These are phyloP conservation scores for Staphylotrichum longicolle DNA, from an alignment of 495 filamentous ascomycete genomes.

Conservation along the genomic window DNA sequence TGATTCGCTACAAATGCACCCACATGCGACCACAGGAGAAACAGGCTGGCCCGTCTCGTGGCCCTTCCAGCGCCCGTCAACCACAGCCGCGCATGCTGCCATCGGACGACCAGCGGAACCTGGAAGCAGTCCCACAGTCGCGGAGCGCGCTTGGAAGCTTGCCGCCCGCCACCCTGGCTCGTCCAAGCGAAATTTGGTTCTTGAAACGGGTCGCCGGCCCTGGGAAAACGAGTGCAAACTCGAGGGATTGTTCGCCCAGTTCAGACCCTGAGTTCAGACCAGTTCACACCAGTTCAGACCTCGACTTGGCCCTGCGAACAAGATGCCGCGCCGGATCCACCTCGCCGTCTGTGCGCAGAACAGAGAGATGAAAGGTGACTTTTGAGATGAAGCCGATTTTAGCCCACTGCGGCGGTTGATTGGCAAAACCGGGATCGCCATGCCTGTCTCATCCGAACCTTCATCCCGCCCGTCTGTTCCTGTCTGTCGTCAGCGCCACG, in stretches of 20 bases:
- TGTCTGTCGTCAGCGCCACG: not conserved
- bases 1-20: slow-evolving; percentile 29
- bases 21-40: slow-evolving; percentile 16
- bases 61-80: not conserved
- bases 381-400: not conserved
- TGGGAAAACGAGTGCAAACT: not conserved
- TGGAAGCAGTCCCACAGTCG: not conserved
- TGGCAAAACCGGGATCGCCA: slow-evolving; percentile 7
- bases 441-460: slow-evolving; percentile 8
- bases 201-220: not conserved
- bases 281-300: too few relatives aligned
- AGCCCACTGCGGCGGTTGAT: slow-evolving; percentile 2
- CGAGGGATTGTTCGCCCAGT: too few relatives aligned
- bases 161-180: slow-evolving; percentile 4
- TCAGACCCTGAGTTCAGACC: too few relatives aligned
- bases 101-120: not conserved
- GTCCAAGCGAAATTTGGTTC: slow-evolving; percentile 6
- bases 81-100: not conserved
- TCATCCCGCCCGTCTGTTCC: slow-evolving; percentile 1
- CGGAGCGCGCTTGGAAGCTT: slow-evolving; percentile 9
- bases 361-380: too few relatives aligned
- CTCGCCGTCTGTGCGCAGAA: not conserved
- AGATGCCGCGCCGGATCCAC: not conserved
- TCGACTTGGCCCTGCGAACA: too few relatives aligned
- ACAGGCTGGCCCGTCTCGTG: slow-evolving; percentile 8